Conservation (phyloP, 1,284 basidiomycete genomes). For the Waitea zeae region DNA sequence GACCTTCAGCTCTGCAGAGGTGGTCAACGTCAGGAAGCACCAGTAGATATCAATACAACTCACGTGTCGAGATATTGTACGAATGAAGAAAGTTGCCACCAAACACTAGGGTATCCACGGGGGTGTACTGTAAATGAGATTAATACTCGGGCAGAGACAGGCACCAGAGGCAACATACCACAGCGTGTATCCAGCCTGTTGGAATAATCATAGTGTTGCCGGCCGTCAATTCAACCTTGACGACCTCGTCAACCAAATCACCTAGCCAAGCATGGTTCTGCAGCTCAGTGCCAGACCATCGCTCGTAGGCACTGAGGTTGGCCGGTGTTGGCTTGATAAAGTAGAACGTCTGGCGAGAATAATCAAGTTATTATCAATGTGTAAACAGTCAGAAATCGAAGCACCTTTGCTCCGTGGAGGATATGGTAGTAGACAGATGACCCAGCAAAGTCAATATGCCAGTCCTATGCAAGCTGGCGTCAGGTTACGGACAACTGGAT, state of each 20-base stretch:
- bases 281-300: conserved; percentile 79
- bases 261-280: conserved; percentile 87
- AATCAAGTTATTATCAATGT: too few relatives aligned
- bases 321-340: conserved; percentile 82
- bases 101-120: conserved; percentile 84
- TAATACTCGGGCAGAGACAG: conserved; percentile 1
- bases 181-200: conserved; percentile 94
- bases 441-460: conserved; percentile 94
- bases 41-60: conserved; percentile 12
- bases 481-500: too few relatives aligned
- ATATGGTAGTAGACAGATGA: conserved; percentile 93
- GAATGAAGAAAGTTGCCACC: conserved; percentile 95
- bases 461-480: conserved; percentile 44
- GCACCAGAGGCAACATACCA: conserved; percentile 35
- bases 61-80: conserved; percentile 59
- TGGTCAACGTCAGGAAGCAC: conserved; percentile 8
- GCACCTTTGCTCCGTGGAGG: conserved; percentile 63
- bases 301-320: conserved; percentile 81
- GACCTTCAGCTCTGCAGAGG: conserved; percentile 56
- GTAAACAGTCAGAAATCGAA: conserved; percentile 6
- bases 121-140: conserved; percentile 51
- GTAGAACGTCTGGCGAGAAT: conserved; percentile 63
- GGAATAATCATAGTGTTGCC: conserved; percentile 97
- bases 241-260: conserved; percentile 77
- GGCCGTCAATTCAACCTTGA: conserved; percentile 63